These are phyloP conservation scores for Papiliotrema fonsecae DNA, from an alignment of 1,284 basidiomycete genomes.

Conservation along the genomic window DNA sequence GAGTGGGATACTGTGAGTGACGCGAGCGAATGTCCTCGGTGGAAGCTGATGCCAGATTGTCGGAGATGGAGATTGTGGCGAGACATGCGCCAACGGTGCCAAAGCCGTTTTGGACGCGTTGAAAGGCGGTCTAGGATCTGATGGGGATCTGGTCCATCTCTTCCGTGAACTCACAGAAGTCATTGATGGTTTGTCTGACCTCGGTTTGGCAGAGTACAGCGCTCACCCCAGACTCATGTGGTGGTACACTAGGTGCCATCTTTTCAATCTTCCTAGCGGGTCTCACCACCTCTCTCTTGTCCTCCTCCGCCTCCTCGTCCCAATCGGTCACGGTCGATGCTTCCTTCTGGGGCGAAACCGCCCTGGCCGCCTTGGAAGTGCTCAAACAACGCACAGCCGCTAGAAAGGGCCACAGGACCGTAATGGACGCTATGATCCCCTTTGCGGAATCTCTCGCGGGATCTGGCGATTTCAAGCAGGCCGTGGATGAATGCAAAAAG, in stretches of 20 bases:
- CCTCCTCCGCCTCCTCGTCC: constrained; percentile 7
- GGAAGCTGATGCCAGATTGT: constrained; percentile 14
- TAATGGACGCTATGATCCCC: constrained; percentile 51
- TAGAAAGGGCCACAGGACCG: constrained; percentile 49
- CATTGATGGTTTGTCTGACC: constrained; percentile 33
- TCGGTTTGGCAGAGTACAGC: neutral
- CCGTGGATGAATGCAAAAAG: constrained; percentile 39
- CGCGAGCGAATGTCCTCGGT: neutral
- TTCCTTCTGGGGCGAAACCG: constrained; percentile 25
- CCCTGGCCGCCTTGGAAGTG: constrained; percentile 33
- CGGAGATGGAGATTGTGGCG: constrained; percentile 47
- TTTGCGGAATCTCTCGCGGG: constrained; percentile 45
- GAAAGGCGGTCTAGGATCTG: constrained; percentile 26
- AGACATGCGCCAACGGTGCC: constrained; percentile 43
- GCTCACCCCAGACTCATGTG: constrained; percentile 30
- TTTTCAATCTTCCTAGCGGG: constrained; percentile 46
- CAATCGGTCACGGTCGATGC: constrained; percentile 16
- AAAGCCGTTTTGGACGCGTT: constrained; percentile 35
- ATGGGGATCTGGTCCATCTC: constrained; percentile 38
- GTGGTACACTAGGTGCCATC: constrained; percentile 45
- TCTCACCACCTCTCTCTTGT: constrained; percentile 35
- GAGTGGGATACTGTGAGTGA: constrained; percentile 48
- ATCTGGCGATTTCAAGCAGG: constrained; percentile 34
- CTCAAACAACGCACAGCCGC: constrained; percentile 49
- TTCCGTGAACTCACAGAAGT: constrained; percentile 43